Base-by-base conservation (phyloP, 2,329 filamentous ascomycete genomes). In the Sarocladium oryzae region DNA sequence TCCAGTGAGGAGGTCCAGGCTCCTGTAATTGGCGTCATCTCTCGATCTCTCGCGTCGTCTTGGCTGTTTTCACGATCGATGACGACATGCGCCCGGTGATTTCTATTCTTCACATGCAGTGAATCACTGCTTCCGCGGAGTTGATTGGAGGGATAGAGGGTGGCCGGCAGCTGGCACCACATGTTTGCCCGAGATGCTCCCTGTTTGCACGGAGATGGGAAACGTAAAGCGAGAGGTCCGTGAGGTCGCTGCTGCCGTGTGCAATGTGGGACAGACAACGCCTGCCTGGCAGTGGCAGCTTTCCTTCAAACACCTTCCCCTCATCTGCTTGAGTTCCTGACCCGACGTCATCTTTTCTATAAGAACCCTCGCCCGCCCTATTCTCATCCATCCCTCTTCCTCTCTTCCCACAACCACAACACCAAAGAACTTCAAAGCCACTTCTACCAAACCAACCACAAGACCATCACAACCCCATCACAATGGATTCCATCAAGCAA, bases 401-500 rank as follows among this genome's bases (percentile, higher is more conserved):
- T 49, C 32, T 51, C 30, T 48, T 26, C 50, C 52, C 32, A 37
- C 46, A 36, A 28, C 18, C 49, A 53, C 35, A 52, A 11, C 74
- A 46, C 40, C 37, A 23, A 52, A 37, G 7, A 30, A 46, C 38
- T 35, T 36, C 28, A 32, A 50, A 54, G 54, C 51, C 40, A 43
- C 7, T 13, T 7, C 28, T 50, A 57, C 51, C 59, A 60, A 48
- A 54, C 32, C 13, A 49, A 26, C 20, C 20, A 43, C 7, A 9
- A n/a, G n/a, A n/a, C n/a, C n/a, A n/a, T n/a, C n/a, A 11, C 37
- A 20, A 43, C 36, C 24, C 46, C 32, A 49, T 61, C 67, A 72
- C 53, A 66, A 78, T 78, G 75, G 75, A 78, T 51, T 70, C 73
- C 56, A 56, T 77, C 64, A 75, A 76, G 74, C 79, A 84, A 71